Base-by-base conservation (phyloP, 2,329 filamentous ascomycete genomes). In the Aspergillus sp. region DNA sequence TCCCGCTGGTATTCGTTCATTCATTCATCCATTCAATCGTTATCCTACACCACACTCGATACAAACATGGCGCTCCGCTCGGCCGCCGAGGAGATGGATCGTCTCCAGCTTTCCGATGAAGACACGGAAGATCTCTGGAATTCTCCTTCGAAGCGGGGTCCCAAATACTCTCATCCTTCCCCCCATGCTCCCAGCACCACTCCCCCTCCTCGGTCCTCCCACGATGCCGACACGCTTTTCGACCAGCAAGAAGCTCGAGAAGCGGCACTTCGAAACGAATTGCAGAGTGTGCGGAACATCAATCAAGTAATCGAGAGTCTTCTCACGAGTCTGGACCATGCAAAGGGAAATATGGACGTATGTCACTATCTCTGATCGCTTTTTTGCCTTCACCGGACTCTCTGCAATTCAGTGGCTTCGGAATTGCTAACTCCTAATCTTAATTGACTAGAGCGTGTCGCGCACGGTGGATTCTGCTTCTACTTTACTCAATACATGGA, bases 401-500 rank as follows among this genome's bases (percentile, higher is more conserved):
- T n/a, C 29, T 23, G 20, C 11, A 48, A 45, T 52, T 32, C 25
- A 32, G 29, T 17, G 32, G 14, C 45, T 29, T 36, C 31, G 14
- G 14, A 19, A 16, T 16, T 40, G 41, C 54, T 47, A 44, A 62
- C 61, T 7, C 21, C 21, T 17, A 13, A 19, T 42, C 6, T 17
- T 42, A 5, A 31, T 32, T 32, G 2, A n/a, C 7, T 54, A 89
- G 88, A 95, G 88, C 20, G 92, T 97, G 32, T 88, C 88, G 49
- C 82, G 83, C 56, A 97, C 94, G 3, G 91, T 97, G 40, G 82
- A 83, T 60, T 93, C 92, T 50, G 91, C 94, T 3, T 95, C 92
- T 13, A 89, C 88, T 1, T 82, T 99, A 13, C 85, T 99, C 29
- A 91, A 95, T 64, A 96, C 92, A 14, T 99, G 93, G 93, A 96